These are phyloP conservation scores for Dysphania ambrosioides DNA, from an alignment of 148 eudicot genomes.

Conservation along the genomic window DNA sequence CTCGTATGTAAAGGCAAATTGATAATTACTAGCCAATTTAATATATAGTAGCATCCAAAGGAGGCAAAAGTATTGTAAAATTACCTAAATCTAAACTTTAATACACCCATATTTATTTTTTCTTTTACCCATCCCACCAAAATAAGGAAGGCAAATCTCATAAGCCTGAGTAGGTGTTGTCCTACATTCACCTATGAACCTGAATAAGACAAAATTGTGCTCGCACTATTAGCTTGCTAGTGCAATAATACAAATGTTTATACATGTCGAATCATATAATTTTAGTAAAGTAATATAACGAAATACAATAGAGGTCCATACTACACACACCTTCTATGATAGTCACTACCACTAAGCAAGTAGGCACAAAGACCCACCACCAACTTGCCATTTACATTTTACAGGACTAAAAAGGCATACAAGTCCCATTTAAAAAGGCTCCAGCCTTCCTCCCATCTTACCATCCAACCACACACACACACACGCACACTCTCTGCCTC, in stretches of 20 bases:
- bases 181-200: too few species aligned
- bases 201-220: neutral
- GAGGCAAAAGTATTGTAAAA: too few species aligned
- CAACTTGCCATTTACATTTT: slow-evolving; percentile 28
- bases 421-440: slow-evolving; percentile 16
- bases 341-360: slow-evolving; percentile 27
- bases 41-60: too few species aligned
- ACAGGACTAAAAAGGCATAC: slow-evolving; percentile 14
- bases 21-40: too few species aligned
- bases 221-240: neutral
- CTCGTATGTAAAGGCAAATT: too few species aligned
- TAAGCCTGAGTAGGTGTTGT: too few species aligned
- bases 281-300: neutral
- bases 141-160: too few species aligned
- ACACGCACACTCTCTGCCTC: neutral
- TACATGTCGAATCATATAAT: neutral
- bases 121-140: too few species aligned
- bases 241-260: slow-evolving; percentile 5
- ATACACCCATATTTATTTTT: too few species aligned
- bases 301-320: neutral
- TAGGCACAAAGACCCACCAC: slow-evolving; percentile 23
- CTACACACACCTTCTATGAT: slow-evolving; percentile 9
- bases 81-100: too few species aligned
- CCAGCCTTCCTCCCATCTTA: neutral
- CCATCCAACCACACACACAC: neutral